Base-by-base conservation (phyloP, 2,329 filamentous ascomycete species). In the Colletotrichum spaethianum region DNA sequence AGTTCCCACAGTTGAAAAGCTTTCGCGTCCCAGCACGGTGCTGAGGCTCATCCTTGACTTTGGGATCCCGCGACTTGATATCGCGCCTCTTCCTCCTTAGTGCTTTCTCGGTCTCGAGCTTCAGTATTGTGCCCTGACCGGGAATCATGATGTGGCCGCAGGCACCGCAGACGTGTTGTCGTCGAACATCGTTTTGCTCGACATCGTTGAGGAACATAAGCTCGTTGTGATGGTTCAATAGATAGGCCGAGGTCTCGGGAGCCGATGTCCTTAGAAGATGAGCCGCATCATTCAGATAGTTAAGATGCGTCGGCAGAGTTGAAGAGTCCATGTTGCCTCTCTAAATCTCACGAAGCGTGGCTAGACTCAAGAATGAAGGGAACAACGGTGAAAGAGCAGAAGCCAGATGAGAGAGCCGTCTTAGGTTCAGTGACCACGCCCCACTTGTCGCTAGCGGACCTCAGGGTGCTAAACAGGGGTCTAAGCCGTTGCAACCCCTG, bases 61-160 rank as follows among this genome's bases (percentile, higher is more conserved):
- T 65, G 40, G 44, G 16, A 20, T 42, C 50, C 28, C 31, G 44
- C 26, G 46, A n/a, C 44, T 52, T 63, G 59, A 48, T 9, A 3
- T 20, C 33, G 12, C 63, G 73, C 28, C 63, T 18, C 63, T 72
- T 81, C 85, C 72, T 89, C 86, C 64, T 89, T 87, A n/a, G 90
- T 84, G 88, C 75, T 67, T 77, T 81, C 9, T 76, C 76, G 1
- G 78, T 72, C 31, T 85, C 79, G 2, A 89, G 77, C 18, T 80
- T 82, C 11, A 89, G 59, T 11, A 74, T 75, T 53, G 82, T 83
- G 2, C 81, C 82, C 11, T 85, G 84, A 0, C 90, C 89, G 1
- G 85, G 82, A 4, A 91, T 82, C 81, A 91, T 85, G 48, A 92
- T 89, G 73, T 87, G 85, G 20, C 91, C 91, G 76, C 91, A 93